Evolutionary conservation across 768 basidiomycete genomes (phyloP).

Genomic region (Russula abietina): DNA sequence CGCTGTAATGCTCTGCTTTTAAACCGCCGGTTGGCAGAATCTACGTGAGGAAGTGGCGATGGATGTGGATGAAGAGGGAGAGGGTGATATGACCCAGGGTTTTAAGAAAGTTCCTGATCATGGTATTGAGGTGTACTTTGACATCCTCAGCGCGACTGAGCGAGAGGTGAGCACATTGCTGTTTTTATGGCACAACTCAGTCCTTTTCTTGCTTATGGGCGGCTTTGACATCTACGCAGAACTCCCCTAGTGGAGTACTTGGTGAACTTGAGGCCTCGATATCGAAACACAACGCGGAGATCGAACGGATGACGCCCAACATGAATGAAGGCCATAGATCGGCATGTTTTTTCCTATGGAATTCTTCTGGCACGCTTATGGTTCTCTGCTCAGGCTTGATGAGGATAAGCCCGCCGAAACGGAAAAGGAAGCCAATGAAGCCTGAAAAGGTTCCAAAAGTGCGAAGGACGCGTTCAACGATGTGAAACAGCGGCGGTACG

Average conservation of each 20-base stretch:
- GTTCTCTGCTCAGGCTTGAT: conserved; percentile 51
- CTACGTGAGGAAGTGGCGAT: conserved; percentile 82
- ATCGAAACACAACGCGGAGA: conserved; percentile 64
- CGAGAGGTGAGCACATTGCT: conserved; percentile 44
- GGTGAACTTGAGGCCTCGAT: conserved; percentile 71
- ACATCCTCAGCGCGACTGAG: conserved; percentile 65
- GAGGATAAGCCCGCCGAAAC: conserved; percentile 81
- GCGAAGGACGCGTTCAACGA: conserved; percentile 93
- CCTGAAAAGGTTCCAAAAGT: conserved; percentile 79
- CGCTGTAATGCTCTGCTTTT: background rate
- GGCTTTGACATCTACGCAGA: conserved; percentile 33
- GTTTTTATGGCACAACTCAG: too few relatives aligned
- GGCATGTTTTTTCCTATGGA: conserved; percentile 40
- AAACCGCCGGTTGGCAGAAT: conserved; percentile 41
- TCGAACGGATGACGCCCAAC: conserved; percentile 92
- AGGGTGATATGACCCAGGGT: conserved; percentile 46
- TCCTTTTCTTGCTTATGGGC: background rate
- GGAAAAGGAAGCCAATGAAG: conserved; percentile 88
- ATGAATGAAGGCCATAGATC: conserved; percentile 95
- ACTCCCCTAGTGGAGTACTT: conserved; percentile 56
- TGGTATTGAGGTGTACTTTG: conserved; percentile 87
- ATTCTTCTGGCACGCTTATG: background rate
- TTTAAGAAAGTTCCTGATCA: conserved; percentile 71
- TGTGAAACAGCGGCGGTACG: conserved; percentile 73
- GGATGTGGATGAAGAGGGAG: conserved; percentile 86